These are phyloP conservation scores for Penstemon davidsonii DNA, from an alignment of 257 asterid genomes.

Conservation along the genomic window DNA sequence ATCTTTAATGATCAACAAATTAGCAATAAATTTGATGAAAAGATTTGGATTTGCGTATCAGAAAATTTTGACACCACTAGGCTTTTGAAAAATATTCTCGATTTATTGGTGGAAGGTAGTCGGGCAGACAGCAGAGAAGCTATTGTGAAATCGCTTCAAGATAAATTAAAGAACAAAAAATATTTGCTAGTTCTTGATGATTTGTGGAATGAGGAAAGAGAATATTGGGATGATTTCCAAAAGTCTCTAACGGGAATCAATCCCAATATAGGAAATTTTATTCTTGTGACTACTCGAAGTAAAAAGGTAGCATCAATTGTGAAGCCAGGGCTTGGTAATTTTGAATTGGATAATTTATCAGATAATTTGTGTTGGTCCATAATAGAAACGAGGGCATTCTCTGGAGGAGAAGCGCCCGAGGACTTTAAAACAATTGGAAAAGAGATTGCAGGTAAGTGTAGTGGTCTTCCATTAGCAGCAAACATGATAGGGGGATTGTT, in stretches of 20 bases:
- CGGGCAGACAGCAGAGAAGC: too few species aligned
- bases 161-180: too few species aligned
- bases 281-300: slow-evolving; percentile 21
- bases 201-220: slow-evolving; percentile 27
- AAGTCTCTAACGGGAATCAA: slow-evolving; percentile 1
- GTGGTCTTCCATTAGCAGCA: slow-evolving; percentile 20
- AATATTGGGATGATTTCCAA: slow-evolving; percentile 23
- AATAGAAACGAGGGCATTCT: neutral
- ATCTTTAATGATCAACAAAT: too few species aligned
- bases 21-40: too few species aligned
- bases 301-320: slow-evolving; percentile 18
- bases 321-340: neutral
- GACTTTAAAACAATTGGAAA: neutral
- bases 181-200: slow-evolving; percentile 24
- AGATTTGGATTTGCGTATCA: too few species aligned
- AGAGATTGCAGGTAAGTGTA: neutral
- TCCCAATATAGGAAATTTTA: slow-evolving; percentile 2
- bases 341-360: neutral
- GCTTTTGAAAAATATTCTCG: too few species aligned
- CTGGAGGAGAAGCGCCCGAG: neutral
- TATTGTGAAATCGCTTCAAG: too few species aligned
- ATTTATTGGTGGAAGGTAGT: too few species aligned
- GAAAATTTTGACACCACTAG: too few species aligned
- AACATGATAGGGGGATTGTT: slow-evolving; percentile 17
- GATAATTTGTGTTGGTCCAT: slow-evolving; percentile 11